These are phyloP conservation scores for Cryptosporidium ryanae DNA, from an alignment of 169 alveolate genomes.

Conservation along the genomic window DNA sequence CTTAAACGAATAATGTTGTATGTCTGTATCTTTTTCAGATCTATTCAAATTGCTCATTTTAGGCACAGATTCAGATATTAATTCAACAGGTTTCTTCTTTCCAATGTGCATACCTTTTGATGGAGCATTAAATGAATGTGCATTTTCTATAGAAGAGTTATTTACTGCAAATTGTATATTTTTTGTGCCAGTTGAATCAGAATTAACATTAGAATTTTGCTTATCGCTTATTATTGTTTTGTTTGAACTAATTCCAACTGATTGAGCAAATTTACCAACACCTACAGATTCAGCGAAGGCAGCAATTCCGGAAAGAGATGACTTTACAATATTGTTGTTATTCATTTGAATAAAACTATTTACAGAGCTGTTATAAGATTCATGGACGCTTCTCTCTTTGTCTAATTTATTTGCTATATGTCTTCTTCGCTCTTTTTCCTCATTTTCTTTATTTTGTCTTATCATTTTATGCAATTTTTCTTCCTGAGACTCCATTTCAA, in stretches of 20 bases:
- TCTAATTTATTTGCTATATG: conserved; percentile 90
- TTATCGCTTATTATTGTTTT: conserved; percentile 8
- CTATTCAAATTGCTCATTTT: not conserved
- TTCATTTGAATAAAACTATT: conserved; percentile 49
- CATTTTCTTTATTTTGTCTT: conserved; percentile 83
- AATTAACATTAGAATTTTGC: not conserved
- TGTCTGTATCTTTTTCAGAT: conserved; percentile 9
- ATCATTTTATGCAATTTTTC: conserved; percentile 84
- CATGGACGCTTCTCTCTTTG: conserved; percentile 80
- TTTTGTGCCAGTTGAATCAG: not conserved
- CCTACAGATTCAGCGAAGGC: conserved; percentile 73
- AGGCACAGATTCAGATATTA: not conserved
- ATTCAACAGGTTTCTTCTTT: conserved; percentile 75
- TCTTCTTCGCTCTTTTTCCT: conserved; percentile 89
- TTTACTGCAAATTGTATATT: not conserved
- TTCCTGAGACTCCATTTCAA: conserved; percentile 92
- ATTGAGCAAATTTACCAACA: conserved; percentile 47
- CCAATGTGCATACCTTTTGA: conserved; percentile 81
- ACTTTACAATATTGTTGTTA: conserved; percentile 41
- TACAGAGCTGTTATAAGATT: conserved; percentile 69
- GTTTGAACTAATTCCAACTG: conserved; percentile 33
- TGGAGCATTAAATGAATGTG: conserved; percentile 75
- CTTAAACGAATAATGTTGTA: not conserved
- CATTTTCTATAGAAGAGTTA: not conserved
- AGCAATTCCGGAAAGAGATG: conserved; percentile 73